Evolutionary conservation across 257 asterid species (phyloP), one percentile per base, ranked within the genome.

Genomic region (Catharanthus roseus): DNA sequence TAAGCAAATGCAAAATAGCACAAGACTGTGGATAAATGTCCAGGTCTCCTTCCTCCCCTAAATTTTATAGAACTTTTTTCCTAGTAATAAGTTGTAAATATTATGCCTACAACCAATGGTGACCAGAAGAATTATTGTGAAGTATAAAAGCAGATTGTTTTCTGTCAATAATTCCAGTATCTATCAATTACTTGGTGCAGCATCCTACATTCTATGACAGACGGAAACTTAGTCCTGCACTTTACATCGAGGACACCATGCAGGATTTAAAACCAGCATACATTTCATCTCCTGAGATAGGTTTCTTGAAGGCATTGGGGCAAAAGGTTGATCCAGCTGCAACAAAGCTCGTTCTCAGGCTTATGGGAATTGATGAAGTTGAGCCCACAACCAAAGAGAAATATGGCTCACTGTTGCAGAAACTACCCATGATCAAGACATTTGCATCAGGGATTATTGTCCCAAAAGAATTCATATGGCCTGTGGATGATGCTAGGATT

Each of bases 211-310:
- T 95, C 96, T 95, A 86, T 39, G 77, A 83, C n/a, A 83, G 87
- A 42, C 83, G 85, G 81, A 89, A 87, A 39, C 78, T 89, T 77
- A 81, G 70, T 45, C 75, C 89, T 10, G 80, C 75, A 34, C 21
- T 42, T 26, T 87, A 24, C 74, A 65, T 91, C 62, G 54, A 81
- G 5, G 79, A 77, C 19, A 69, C 64, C 0, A 49, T 71, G 66
- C 7, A 67, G 16, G 71, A 75, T 9, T 55, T 63, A 10, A 15
- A 69, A 58, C 96, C 96, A 3, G 91, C 85, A 77, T 91, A 87
- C 86, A 82, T 95, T 74, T 95, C 99, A 29, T 95, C 97, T 23
- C 89, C 97, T 3, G 99, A 95, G 88, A 83, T 95, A 38, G 97
- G 85, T 58, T 91, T 95, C 90, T 79, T 95, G 90, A 91, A 86